Conservation (phyloP, 2,329 filamentous ascomycete species). For the Colletotrichum trifolii region DNA sequence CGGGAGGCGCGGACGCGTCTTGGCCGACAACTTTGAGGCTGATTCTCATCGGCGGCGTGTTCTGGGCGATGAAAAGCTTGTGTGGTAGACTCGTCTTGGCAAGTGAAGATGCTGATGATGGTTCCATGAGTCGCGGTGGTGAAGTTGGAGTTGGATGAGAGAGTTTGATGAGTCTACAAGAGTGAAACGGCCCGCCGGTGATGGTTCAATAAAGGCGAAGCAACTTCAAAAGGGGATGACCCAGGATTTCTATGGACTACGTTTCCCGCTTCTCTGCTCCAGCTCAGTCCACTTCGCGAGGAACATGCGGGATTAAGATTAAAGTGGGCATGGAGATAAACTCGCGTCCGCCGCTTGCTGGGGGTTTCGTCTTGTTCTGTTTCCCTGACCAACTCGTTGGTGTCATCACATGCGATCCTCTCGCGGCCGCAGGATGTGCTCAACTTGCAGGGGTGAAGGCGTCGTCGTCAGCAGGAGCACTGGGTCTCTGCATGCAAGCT, state of each 20-base stretch:
- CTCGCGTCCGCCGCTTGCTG: background rate
- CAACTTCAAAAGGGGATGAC: too few relatives aligned
- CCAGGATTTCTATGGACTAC: too few relatives aligned
- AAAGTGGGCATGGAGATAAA: slow-evolving; percentile 17
- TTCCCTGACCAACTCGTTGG: background rate
- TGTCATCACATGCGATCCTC: slow-evolving; percentile 16
- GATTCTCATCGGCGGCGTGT: background rate
- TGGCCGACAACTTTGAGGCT: slow-evolving; percentile 10
- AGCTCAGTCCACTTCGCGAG: background rate
- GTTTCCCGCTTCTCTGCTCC: background rate
- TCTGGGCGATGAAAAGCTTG: slow-evolving; percentile 11
- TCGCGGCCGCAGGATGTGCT: background rate
- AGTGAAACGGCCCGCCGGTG: too few relatives aligned
- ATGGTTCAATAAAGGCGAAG: too few relatives aligned
- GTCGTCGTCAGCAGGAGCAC: background rate
- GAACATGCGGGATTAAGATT: slow-evolving; percentile 20
- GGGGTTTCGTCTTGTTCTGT: background rate
- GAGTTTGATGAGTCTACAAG: background rate
- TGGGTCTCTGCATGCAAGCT: too few relatives aligned
- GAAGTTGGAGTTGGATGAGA: background rate
- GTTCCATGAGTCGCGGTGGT: too few relatives aligned
- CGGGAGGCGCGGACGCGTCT: slow-evolving; percentile 23
- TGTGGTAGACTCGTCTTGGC: slow-evolving; percentile 2
- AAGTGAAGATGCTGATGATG: background rate
- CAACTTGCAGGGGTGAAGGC: background rate